phyloP scores from a whole-genome alignment of 108 stramenopile genomes.

The Fragilaria radians region DNA sequence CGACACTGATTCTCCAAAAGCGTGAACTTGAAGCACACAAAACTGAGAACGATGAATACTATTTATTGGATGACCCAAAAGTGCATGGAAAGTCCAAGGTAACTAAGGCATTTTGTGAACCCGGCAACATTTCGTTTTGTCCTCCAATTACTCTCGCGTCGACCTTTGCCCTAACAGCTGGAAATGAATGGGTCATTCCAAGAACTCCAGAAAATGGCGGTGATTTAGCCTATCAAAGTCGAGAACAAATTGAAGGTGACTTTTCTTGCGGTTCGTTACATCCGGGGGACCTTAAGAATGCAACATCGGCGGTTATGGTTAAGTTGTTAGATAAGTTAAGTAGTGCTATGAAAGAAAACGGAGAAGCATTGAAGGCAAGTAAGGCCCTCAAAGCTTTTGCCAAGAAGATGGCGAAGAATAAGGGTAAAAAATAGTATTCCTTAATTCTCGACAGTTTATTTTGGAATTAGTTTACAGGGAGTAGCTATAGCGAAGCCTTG shows the following conservation, averaged over 20 bases:
- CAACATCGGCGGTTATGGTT: conserved; percentile 70
- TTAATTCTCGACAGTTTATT: conserved; percentile 7
- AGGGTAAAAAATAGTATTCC: conserved; percentile 49
- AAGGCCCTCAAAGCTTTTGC: conserved; percentile 77
- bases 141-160: conserved; percentile 76
- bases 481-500: neutral
- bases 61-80: conserved; percentile 77
- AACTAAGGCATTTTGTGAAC: conserved; percentile 99
- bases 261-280: conserved; percentile 85
- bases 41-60: conserved; percentile 83
- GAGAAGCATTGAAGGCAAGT: conserved; percentile 74
- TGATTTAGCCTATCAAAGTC: conserved; percentile 66
- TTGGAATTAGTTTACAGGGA: neutral
- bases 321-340: conserved; percentile 79
- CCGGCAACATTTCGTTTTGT: conserved; percentile 81
- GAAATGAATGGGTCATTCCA: conserved; percentile 42
- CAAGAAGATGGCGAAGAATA: conserved; percentile 76
- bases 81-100: conserved; percentile 93
- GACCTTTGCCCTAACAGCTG: conserved; percentile 43
- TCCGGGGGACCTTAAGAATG: conserved; percentile 94
- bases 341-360: conserved; percentile 74
- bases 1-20: conserved; percentile 34
- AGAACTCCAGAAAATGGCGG: conserved; percentile 85
- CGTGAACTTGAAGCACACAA: conserved; percentile 67
- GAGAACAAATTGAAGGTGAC: conserved; percentile 66